Conservation (phyloP, 2,329 filamentous ascomycete genomes). For the Colletotrichum neosansevieriae region DNA sequence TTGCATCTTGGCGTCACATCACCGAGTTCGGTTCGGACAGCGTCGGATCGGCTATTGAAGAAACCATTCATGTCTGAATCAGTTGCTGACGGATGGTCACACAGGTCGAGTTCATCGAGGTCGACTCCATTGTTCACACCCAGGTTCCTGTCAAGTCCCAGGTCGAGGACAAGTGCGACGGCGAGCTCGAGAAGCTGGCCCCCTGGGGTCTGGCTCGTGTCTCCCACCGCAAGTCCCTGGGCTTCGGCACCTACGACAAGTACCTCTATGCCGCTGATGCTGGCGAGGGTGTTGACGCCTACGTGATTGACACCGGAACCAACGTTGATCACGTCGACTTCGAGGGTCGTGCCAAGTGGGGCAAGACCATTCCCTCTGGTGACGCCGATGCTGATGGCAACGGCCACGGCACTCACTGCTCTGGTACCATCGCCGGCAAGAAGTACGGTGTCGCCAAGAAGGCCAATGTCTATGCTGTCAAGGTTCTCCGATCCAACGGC, state of each 20-base stretch:
- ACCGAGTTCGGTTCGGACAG: not conserved
- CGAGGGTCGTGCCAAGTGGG: constrained; percentile 94
- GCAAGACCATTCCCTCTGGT: constrained; percentile 90
- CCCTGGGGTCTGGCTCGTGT: constrained; percentile 99
- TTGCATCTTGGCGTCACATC: constrained; percentile 3
- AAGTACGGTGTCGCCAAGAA: constrained; percentile 99
- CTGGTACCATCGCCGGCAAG: constrained; percentile 96
- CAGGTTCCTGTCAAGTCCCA: constrained; percentile 62
- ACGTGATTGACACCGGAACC: constrained; percentile 98
- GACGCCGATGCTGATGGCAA: constrained; percentile 95
- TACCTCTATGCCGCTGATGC: constrained; percentile 92
- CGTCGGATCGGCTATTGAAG: not conserved
- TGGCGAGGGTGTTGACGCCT: constrained; percentile 98
- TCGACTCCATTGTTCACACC: constrained; percentile 91
- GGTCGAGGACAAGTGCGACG: constrained; percentile 59
- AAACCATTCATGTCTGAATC: constrained; percentile 1
- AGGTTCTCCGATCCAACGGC: constrained; percentile 97
- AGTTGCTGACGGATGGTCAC: constrained; percentile 27
- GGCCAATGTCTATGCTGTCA: constrained; percentile 95
- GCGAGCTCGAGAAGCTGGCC: constrained; percentile 85
- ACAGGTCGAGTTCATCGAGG: constrained; percentile 97
- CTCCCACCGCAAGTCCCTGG: constrained; percentile 89
- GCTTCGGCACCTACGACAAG: constrained; percentile 96
- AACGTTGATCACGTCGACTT: constrained; percentile 96
- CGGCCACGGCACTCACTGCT: constrained; percentile 99